Base-by-base conservation (phyloP, 2,329 filamentous ascomycete genomes). In the Sphaerulina populicola region DNA sequence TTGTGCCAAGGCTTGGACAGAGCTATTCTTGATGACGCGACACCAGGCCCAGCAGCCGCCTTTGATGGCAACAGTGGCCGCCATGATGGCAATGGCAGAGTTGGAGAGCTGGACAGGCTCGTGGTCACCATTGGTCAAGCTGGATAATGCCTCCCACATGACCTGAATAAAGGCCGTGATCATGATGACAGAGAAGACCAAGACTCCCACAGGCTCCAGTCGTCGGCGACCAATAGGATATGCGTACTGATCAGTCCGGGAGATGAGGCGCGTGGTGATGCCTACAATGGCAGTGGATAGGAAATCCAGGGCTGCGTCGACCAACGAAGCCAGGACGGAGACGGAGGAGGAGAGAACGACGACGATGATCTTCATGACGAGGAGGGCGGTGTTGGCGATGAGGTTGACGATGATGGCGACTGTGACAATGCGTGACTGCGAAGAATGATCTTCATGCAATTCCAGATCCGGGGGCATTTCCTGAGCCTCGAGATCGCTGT, bases 381-480 rank as follows among this genome's bases (percentile, higher is more conserved):
- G 77, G 1, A 94, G 75, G 39, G 87, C 72, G 2, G 81, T 74
- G 65, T 95, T 95, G 52, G 88, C 89, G 18, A 78, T 70, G 44
- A 94, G 78, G 65, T 94, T 95, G 67, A 94, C 72, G 67, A 89
- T 91, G 62, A 97, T 93, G 38, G 91, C 90, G 15, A 93, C 64
- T n/a, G 82, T 85, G 44, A 96, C 88, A 44, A 94, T 80, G 12
- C 78, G 81, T 53, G 84, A 83, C 43, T 82, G 77, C 56, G 83
- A 87, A 63, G 89, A 85, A 2, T 89, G 77, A 51, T 83, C 84
- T 57, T 89, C 85, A 33, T 65, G 77, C 0, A 71, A 69, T 39
- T 86, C 83, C 49, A 86, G 78, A 67, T 81, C 83, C 6, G 84
- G 85, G 38, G 88, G 79, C 51, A 83, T 76, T 9, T 77, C 77